Evolutionary conservation across 345 rosid species (phyloP).

Genomic region (Salix brachista): DNA sequence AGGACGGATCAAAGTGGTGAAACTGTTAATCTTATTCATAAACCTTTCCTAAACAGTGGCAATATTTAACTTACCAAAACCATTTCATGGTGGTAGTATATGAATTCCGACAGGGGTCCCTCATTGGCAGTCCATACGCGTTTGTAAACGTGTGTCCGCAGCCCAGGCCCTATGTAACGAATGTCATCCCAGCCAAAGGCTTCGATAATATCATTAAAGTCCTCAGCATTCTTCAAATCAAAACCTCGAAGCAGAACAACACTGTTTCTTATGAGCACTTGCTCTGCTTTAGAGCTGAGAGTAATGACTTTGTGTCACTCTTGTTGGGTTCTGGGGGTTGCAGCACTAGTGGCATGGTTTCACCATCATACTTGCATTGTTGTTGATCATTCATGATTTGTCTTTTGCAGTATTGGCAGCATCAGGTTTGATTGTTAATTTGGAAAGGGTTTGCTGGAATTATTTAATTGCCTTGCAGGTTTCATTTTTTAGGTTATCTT

Average conservation of each 20-base stretch:
- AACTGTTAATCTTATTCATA: not conserved
- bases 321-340: conserved; percentile 32
- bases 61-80: conserved; percentile 38
- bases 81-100: conserved; percentile 72
- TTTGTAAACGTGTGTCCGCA: conserved; percentile 49
- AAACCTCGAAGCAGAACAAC: too few species aligned
- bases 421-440: too few species aligned
- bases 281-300: conserved; percentile 24
- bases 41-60: not conserved
- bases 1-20: not conserved
- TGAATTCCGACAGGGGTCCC: conserved; percentile 66
- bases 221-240: conserved; percentile 22
- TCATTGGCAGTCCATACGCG: conserved; percentile 71
- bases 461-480: too few species aligned
- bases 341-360: conserved; percentile 50
- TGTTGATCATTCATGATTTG: too few species aligned
- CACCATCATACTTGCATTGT: conserved; percentile 31
- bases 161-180: conserved; percentile 57
- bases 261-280: too few species aligned
- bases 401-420: too few species aligned
- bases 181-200: conserved; percentile 16
- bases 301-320: conserved; percentile 27
- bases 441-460: too few species aligned
- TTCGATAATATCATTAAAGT: conserved; percentile 42
- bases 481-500: too few species aligned